Evolutionary conservation across 1,139 yeast species (phyloP).

Genomic region (Magnusiomyces suaveolens): DNA sequence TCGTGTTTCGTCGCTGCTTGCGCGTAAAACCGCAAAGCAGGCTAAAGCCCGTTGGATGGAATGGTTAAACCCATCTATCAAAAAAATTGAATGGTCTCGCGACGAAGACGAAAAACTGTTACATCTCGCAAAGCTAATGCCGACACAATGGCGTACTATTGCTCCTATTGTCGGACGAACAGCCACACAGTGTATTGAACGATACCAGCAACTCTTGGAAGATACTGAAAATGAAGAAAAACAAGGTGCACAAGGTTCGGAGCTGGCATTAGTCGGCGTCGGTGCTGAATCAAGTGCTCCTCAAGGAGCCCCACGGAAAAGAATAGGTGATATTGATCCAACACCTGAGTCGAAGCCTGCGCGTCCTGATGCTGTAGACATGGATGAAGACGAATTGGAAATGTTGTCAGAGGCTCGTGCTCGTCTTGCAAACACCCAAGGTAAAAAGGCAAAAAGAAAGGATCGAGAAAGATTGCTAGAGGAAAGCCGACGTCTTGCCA

Average conservation of each 20-base stretch:
- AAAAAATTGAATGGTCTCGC: conserved; percentile 56
- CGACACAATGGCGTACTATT: conserved; percentile 92
- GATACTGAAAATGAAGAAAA: conserved; percentile 38
- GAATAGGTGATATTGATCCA: conserved; percentile 52
- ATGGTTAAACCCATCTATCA: conserved; percentile 68
- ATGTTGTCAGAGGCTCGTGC: conserved; percentile 93
- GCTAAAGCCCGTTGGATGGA: conserved; percentile 92
- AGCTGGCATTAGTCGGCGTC: conserved; percentile 41
- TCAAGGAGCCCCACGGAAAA: conserved; percentile 8
- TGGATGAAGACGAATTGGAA: conserved; percentile 83
- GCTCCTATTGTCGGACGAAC: conserved; percentile 75
- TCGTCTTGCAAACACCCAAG: conserved; percentile 83
- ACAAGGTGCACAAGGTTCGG: conserved; percentile 22
- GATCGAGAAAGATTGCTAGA: conserved; percentile 75
- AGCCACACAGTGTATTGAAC: conserved; percentile 78
- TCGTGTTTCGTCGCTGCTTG: conserved; percentile 75
- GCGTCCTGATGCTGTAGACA: conserved; percentile 63
- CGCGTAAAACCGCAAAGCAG: conserved; percentile 81
- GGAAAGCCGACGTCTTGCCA: conserved; percentile 64
- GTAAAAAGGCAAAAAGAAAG: conserved; percentile 88
- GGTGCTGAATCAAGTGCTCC: conserved; percentile 43
- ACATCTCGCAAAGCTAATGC: conserved; percentile 57
- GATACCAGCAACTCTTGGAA: conserved; percentile 70
- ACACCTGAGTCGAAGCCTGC: conserved; percentile 80
- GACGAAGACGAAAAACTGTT: conserved; percentile 71